These are phyloP conservation scores for Endotrypanum monterogeii DNA, from an alignment of 208 protist genomes.

Conservation along the genomic window DNA sequence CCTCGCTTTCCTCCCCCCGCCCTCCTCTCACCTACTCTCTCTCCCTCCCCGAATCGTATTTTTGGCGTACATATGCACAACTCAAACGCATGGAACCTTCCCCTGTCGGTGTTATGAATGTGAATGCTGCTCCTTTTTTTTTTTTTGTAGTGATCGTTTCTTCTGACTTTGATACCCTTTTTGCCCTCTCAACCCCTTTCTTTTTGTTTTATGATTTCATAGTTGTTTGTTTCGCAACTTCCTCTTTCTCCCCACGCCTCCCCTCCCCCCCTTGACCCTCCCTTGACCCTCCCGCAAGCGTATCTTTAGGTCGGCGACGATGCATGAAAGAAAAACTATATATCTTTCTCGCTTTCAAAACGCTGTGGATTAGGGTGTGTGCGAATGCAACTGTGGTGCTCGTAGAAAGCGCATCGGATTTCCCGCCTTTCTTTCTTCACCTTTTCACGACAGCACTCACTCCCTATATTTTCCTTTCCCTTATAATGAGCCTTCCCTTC, in stretches of 20 bases:
- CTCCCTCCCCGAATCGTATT: not conserved
- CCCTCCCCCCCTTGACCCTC: not conserved
- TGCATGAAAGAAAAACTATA: not conserved
- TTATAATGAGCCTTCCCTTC: not conserved
- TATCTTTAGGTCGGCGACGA: not conserved
- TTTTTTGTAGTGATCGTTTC: not conserved
- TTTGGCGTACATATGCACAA: not conserved
- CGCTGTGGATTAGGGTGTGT: too few species aligned
- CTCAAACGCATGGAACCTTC: not conserved
- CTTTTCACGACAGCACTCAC: too few species aligned
- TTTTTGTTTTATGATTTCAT: too few species aligned
- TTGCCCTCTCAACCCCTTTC: not conserved
- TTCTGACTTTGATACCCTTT: not conserved
- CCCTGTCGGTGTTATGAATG: not conserved
- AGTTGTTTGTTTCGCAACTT: not conserved
- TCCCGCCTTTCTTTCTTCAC: not conserved
- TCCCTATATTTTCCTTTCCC: not conserved
- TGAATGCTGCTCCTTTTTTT: not conserved
- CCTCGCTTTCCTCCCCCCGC: not conserved
- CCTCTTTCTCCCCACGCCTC: not conserved
- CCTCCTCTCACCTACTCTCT: not conserved
- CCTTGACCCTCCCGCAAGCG: not conserved
- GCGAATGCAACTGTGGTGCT: not conserved
- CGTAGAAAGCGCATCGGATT: not conserved
- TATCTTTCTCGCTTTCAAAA: too few species aligned